phyloP scores from a whole-genome alignment of 75 land plant genomes.

The Adiantum capillusveneris region DNA sequence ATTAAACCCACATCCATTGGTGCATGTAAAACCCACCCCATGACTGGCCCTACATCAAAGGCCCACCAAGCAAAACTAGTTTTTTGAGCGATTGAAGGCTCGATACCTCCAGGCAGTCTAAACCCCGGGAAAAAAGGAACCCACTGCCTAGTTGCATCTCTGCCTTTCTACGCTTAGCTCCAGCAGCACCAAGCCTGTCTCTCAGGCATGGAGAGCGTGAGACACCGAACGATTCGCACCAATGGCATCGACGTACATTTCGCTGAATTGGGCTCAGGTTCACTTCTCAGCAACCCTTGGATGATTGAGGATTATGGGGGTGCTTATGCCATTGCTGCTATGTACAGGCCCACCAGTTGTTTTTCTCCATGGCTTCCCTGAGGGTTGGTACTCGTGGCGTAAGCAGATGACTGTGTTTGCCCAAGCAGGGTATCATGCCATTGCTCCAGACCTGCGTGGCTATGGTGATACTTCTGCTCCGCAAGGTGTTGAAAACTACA shows the following conservation, averaged over 20 bases:
- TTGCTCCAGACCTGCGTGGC: slow-evolving; percentile 60
- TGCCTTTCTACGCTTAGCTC: no score
- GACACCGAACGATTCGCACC: slow-evolving; percentile 28
- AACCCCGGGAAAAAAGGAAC: no score
- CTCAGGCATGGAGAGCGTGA: slow-evolving; percentile 9
- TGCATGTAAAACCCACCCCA: no score
- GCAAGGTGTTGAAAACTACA: slow-evolving; percentile 19
- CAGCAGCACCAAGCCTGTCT: no score
- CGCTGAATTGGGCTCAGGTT: slow-evolving; percentile 43
- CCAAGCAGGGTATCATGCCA: slow-evolving; percentile 30
- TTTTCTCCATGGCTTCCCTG: slow-evolving; percentile 64
- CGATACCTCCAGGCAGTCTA: no score
- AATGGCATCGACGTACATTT: slow-evolving; percentile 57
- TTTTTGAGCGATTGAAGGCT: no score
- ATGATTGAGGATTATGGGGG: neutral
- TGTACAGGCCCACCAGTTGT: slow-evolving; percentile 41
- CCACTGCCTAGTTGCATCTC: no score
- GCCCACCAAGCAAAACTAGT: no score
- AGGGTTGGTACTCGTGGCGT: slow-evolving; percentile 61
- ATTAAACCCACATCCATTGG: no score
- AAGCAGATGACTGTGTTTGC: slow-evolving; percentile 43
- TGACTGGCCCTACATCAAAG: no score
- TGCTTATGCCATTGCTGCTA: neutral
- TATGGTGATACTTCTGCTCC: slow-evolving; percentile 57
- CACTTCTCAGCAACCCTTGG: neutral